Conservation (phyloP, 352 stramenopile species). For the Phytophthora kernoviae region DNA sequence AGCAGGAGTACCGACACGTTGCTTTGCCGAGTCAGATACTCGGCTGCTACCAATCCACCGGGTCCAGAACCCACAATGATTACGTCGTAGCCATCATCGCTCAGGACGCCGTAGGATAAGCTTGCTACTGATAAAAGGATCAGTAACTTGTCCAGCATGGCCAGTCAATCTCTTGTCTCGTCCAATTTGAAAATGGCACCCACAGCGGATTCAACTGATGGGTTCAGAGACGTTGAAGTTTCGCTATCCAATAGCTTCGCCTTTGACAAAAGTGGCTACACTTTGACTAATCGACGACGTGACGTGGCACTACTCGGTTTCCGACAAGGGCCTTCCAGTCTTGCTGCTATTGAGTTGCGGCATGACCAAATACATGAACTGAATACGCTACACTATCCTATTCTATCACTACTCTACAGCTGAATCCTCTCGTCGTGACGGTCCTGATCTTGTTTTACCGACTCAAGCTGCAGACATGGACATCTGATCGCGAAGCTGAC, state of each 20-base stretch:
- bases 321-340: too few relatives aligned
- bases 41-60: conserved; percentile 58
- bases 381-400: conserved; percentile 12
- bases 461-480: conserved; percentile 9
- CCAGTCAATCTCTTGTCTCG: neutral
- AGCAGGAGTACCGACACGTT: conserved; percentile 57
- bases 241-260: neutral
- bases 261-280: too few relatives aligned
- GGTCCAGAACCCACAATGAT: conserved; percentile 63
- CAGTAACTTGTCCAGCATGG: neutral
- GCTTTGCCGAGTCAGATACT: conserved; percentile 49
- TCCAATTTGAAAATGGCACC: conserved; percentile 5
- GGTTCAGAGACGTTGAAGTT: neutral
- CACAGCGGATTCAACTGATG: neutral
- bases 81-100: conserved; percentile 47
- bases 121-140: neutral
- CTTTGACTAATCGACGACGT: neutral
- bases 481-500: conserved; percentile 37
- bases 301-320: too few relatives aligned
- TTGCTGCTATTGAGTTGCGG: conserved; percentile 13
- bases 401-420: conserved; percentile 28
- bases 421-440: conserved; percentile 1
- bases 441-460: neutral
- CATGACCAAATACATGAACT: neutral
- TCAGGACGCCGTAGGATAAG: neutral